A percentile compares a stretch with the other conserved stretches of the same genome.
phyloP scores from a whole-genome alignment of 148 eudicot genomes.

The Camellia granthamiana region DNA sequence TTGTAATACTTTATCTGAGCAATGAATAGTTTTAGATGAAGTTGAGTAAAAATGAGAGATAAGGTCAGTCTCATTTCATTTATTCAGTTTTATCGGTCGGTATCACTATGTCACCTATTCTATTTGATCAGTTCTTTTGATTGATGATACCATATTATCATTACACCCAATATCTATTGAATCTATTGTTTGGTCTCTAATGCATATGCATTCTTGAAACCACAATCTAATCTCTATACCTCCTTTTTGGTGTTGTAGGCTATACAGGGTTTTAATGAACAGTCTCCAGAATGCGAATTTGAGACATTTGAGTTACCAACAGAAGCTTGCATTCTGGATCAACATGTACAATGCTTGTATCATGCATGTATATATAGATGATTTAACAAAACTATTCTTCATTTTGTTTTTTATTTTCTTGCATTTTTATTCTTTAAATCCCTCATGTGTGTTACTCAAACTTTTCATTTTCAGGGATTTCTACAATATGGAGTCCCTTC shows the following conservation, averaged over 20 bases:
- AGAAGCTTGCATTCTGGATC: slow-evolving; percentile 95
- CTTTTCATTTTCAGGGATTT: slow-evolving; percentile 55
- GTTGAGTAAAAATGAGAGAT: no score
- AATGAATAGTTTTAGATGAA: no score
- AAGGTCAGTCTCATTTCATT: no score
- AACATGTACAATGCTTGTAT: slow-evolving; percentile 96
- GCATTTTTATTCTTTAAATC: not conserved
- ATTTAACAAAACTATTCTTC: not conserved
- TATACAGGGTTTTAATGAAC: slow-evolving; percentile 53
- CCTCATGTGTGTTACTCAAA: not conserved
- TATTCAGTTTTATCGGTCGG: no score
- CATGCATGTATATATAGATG: slow-evolving; percentile 63
- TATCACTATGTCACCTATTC: no score
- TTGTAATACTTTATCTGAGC: no score
- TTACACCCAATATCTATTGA: no score
- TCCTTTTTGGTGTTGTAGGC: not conserved
- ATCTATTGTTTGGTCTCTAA: no score
- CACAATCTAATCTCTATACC: not conserved
- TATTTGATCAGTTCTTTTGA: no score
- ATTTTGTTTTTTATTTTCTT: not conserved
- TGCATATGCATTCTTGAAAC: no score
- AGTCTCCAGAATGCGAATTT: slow-evolving; percentile 79
- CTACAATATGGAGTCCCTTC: slow-evolving; percentile 79
- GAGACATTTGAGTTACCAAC: slow-evolving; percentile 63
- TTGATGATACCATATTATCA: not conserved